Conservation (phyloP, 768 basidiomycete genomes). For the Mycena galopus region DNA sequence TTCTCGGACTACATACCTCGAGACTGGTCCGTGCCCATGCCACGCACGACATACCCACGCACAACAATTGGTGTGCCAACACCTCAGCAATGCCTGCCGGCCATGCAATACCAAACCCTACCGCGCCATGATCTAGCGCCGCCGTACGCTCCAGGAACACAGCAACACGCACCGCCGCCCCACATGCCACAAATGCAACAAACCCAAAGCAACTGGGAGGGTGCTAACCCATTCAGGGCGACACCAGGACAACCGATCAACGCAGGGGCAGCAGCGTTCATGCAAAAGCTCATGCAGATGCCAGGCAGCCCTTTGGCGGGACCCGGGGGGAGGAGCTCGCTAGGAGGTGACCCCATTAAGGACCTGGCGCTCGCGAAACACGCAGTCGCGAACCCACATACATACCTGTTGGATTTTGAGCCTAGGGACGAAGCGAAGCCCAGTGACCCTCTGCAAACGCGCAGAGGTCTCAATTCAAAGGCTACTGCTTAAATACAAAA, state of each 20-base stretch:
- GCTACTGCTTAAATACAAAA: too few species aligned
- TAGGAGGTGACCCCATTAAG: constrained; percentile 1
- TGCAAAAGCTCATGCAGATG: neutral
- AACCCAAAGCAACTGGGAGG: neutral
- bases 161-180: too few species aligned
- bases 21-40: too few species aligned
- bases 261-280: neutral
- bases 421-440: too few species aligned
- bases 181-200: neutral
- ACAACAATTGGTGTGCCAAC: neutral
- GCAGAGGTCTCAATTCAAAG: too few species aligned
- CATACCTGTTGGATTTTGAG: too few species aligned
- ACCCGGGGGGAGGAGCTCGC: neutral
- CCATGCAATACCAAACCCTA: too few species aligned
- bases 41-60: neutral
- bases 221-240: neutral
- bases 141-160: too few species aligned
- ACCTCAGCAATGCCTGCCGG: neutral
- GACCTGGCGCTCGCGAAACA: neutral
- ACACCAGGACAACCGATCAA: neutral
- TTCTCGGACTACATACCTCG: neutral
- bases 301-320: neutral
- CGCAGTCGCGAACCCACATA: neutral
- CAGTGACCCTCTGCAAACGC: too few species aligned
- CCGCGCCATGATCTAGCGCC: too few species aligned